phyloP scores from a whole-genome alignment of 441 rosid genomes.

The Macaranga tanarius region DNA sequence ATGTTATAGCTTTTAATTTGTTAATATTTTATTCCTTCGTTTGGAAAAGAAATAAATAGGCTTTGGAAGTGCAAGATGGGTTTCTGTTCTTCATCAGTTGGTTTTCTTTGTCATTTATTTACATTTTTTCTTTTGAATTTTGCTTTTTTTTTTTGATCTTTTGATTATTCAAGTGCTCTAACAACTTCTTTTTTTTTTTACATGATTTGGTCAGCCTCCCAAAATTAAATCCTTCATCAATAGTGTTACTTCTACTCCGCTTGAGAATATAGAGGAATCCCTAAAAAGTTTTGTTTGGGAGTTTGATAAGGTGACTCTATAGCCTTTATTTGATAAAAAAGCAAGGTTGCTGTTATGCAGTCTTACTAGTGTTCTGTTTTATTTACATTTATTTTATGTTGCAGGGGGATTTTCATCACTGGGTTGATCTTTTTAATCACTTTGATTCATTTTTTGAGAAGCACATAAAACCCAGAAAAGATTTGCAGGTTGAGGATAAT shows the following conservation, averaged over 20 bases:
- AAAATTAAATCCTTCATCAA: conserved; percentile 83
- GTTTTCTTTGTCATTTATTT: background rate
- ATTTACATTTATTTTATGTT: conserved; percentile 25
- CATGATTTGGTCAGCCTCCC: conserved; percentile 70
- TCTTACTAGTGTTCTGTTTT: conserved; percentile 13
- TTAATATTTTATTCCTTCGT: background rate
- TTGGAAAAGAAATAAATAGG: conserved; percentile 6
- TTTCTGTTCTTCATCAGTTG: background rate
- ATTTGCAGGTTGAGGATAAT: conserved; percentile 76
- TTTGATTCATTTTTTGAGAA: conserved; percentile 94
- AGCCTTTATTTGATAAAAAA: conserved; percentile 20
- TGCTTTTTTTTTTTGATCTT: conserved; percentile 9
- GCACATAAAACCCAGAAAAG: conserved; percentile 82
- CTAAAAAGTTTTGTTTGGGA: conserved; percentile 82
- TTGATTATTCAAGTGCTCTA: conserved; percentile 11
- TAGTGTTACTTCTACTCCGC: conserved; percentile 62
- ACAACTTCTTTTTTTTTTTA: conserved; percentile 6
- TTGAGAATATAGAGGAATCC: conserved; percentile 77
- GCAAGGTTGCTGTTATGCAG: background rate
- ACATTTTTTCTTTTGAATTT: background rate
- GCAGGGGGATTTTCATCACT: conserved; percentile 99
- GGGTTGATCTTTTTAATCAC: conserved; percentile 96
- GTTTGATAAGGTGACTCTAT: conserved; percentile 68
- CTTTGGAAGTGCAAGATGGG: conserved; percentile 4
- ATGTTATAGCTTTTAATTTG: background rate